Percentiles rank a stretch among this genome's conserved stretches.
These are phyloP conservation scores for Penicilliopsis zonata DNA, from an alignment of 495 filamentous ascomycete species.

Conservation along the genomic window DNA sequence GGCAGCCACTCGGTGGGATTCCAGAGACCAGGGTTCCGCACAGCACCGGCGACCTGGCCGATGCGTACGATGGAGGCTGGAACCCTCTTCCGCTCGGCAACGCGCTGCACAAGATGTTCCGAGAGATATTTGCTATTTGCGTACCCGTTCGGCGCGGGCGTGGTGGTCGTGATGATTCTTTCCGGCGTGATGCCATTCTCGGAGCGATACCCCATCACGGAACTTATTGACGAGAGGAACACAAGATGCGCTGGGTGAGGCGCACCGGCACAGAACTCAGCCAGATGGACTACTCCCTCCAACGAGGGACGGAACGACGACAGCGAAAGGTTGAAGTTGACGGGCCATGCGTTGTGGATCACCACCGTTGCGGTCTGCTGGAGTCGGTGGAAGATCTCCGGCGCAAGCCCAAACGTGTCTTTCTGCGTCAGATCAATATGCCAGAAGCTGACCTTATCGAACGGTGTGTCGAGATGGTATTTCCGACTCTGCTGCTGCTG, in stretches of 20 bases:
- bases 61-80: slow-evolving; percentile 6
- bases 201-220: slow-evolving; percentile 1
- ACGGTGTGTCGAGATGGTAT: slow-evolving; percentile 1
- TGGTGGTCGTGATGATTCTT: slow-evolving; percentile 3
- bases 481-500: slow-evolving; percentile 1
- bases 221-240: slow-evolving; percentile 4
- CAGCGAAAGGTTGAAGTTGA: slow-evolving; percentile 22
- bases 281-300: slow-evolving; percentile 10
- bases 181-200: slow-evolving; percentile 6
- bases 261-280: slow-evolving; percentile 7
- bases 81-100: slow-evolving; percentile 1
- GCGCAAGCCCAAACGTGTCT: slow-evolving; percentile 10
- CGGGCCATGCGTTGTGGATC: slow-evolving; percentile 25
- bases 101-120: slow-evolving; percentile 7
- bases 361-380: slow-evolving; percentile 10
- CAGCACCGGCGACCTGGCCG: slow-evolving; percentile 13
- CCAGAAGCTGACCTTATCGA: slow-evolving; percentile 3
- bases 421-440: slow-evolving; percentile 10
- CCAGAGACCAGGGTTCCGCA: slow-evolving; percentile 27
- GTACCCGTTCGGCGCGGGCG: slow-evolving; percentile 11
- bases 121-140: slow-evolving; percentile 12
- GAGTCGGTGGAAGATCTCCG: slow-evolving; percentile 2
- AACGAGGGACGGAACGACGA: slow-evolving; percentile 17
- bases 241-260: slow-evolving; percentile 10
- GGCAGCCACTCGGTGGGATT: slow-evolving; percentile 46